Base-by-base conservation (phyloP, 805 yeast species). In the Saccharomycopsis malanga region DNA sequence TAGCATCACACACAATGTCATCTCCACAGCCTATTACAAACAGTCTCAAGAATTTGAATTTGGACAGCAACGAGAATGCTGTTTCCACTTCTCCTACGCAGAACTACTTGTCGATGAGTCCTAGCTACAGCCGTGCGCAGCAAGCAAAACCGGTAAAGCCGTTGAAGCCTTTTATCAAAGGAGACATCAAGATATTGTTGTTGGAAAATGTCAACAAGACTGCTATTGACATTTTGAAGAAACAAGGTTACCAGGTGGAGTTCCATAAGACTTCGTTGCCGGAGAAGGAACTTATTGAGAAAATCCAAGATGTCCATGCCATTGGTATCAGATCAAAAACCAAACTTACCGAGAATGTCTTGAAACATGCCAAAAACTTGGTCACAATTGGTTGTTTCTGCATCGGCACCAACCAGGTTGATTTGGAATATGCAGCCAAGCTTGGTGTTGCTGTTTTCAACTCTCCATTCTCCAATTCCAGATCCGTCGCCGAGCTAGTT, bases 301-400 rank as follows among this genome's bases (percentile, higher is more conserved):
- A 88, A 69, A 91, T 93, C 67, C 76, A 76, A 61, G 87, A 84
- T 58, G 96, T 87, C 44, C 98, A 93, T 64, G 98, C 96, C 51
- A 81, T 93, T 62, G 98, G 98, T 68, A 89, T 93, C 62, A 86
- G 98, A 73, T 93, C 98, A 52, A 93, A 93, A 74, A 93, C 98
- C 44, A 85, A 81, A 66, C 73, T 93, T 61, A 86, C 88, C 35
- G 83, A 77, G 56, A 79, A 79, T 44, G 80, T 93, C 24, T 73
- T 93, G 58, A 72, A 77, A 54, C 86, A 85, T 58, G 98, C 98
- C 49, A 83, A 81, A 65, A 87, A 91, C 71, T 74, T 93, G 67
- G 85, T 85, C 23, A 89, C 79, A 27, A 73, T 93, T 67, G 98
- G 98, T 49, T 93, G 98, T 72, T 93, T 93, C 84, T 93, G 98